Conservation (phyloP, 441 rosid genomes). For the Euphorbia celastroides region DNA sequence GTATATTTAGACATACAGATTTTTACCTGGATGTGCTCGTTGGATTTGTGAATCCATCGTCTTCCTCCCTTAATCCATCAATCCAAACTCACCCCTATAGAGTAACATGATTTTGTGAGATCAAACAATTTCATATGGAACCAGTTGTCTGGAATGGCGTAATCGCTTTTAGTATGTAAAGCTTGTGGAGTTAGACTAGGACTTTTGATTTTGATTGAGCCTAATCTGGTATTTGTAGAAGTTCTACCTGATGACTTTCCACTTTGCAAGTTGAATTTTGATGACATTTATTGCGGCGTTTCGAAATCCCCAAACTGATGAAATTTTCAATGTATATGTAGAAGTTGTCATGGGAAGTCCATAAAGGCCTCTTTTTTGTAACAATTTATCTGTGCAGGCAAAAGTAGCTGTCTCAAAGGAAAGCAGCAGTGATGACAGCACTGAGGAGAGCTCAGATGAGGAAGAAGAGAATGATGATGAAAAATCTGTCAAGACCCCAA, state of each 20-base stretch:
- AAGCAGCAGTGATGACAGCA: not conserved
- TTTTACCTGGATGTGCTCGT: no score
- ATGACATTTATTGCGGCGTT: not conserved
- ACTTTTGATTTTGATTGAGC: not conserved
- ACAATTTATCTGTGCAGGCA: not conserved
- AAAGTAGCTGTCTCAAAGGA: not conserved
- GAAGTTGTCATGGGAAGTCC: not conserved
- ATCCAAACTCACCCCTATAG: not conserved
- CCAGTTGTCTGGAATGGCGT: not conserved
- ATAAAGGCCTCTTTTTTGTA: not conserved
- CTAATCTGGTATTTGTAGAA: not conserved
- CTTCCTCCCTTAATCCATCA: no score
- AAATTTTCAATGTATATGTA: no score
- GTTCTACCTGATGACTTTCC: no score
- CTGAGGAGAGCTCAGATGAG: constrained; percentile 1
- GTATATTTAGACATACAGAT: no score
- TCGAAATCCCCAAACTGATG: no score
- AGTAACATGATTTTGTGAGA: not conserved
- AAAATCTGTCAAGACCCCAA: not conserved
- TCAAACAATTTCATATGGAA: not conserved
- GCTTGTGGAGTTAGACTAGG: not conserved
- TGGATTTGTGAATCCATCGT: no score
- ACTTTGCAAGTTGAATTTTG: not conserved
- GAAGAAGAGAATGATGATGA: not conserved
- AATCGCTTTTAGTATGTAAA: not conserved